Percentiles rank a stretch among this genome's conserved stretches.
Conservation (phyloP, 164 flowering plant species). For the Aristolochia contorta region DNA sequence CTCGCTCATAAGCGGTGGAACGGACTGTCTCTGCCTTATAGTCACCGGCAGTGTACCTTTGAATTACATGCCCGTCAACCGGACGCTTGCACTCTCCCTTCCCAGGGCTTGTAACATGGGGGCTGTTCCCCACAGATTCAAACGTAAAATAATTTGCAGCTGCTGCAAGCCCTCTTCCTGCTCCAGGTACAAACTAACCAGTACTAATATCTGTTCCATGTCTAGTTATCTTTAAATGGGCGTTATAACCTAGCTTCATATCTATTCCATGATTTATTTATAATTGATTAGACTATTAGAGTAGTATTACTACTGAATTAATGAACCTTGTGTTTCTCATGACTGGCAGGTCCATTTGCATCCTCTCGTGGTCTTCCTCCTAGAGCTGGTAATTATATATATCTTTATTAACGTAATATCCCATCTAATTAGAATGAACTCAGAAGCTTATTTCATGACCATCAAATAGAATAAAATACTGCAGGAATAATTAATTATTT, state of each 20-base stretch:
- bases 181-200: slow-evolving; percentile 49
- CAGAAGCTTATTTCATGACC: no score
- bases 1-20: slow-evolving; percentile 32
- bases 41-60: slow-evolving; percentile 58
- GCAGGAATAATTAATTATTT: no score
- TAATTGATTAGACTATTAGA: no score
- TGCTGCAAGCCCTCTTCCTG: slow-evolving; percentile 50
- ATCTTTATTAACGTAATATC: no score
- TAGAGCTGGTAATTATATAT: slow-evolving; percentile 1
- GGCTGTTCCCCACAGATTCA: slow-evolving; percentile 65
- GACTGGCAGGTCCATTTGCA: slow-evolving; percentile 2
- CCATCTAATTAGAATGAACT: no score
- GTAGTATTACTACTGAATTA: background rate
- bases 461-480: no score
- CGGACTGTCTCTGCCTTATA: slow-evolving; percentile 60
- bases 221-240: no score
- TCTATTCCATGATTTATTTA: no score
- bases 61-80: slow-evolving; percentile 40
- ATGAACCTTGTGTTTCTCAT: background rate
- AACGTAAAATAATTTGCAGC: slow-evolving; percentile 55
- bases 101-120: slow-evolving; percentile 52
- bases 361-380: background rate
- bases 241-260: no score
- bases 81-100: slow-evolving; percentile 22
- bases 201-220: no score